Evolutionary conservation across 2,329 filamentous ascomycete genomes (phyloP).

Genomic region (Xylariaceae sp.): DNA sequence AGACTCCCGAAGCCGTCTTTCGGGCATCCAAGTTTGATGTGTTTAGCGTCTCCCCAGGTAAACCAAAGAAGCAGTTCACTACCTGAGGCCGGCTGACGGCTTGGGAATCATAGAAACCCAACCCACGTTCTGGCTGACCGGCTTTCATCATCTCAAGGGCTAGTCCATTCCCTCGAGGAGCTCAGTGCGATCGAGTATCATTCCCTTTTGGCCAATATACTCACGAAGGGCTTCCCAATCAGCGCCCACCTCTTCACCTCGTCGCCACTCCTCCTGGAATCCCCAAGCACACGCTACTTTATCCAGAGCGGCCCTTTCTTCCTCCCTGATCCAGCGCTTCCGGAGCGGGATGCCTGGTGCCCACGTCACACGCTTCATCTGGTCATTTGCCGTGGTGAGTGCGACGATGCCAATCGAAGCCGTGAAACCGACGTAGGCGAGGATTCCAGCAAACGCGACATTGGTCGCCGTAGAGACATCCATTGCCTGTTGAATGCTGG

Average conservation of each 20-base stretch:
- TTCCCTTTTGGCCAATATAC: slow-evolving; percentile 74
- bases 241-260: slow-evolving; percentile 83
- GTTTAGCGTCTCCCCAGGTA: too few species aligned
- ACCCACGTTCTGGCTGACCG: too few species aligned
- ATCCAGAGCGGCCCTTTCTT: slow-evolving; percentile 83
- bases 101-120: too few species aligned
- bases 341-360: slow-evolving; percentile 72
- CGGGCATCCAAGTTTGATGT: too few species aligned
- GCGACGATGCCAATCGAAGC: slow-evolving; percentile 78
- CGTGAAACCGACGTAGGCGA: slow-evolving; percentile 78
- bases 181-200: slow-evolving; percentile 84
- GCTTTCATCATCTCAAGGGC: neutral
- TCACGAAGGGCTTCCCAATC: slow-evolving; percentile 86
- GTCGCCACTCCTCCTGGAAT: slow-evolving; percentile 71
- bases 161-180: slow-evolving; percentile 90
- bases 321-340: slow-evolving; percentile 80
- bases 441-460: slow-evolving; percentile 72
- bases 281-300: slow-evolving; percentile 85
- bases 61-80: too few species aligned
- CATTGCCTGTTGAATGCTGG: slow-evolving; percentile 67
- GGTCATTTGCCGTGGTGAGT: slow-evolving; percentile 82
- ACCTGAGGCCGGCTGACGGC: too few species aligned
- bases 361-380: slow-evolving; percentile 94
- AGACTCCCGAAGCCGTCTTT: neutral
- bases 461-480: slow-evolving; percentile 68